These are phyloP conservation scores for Trichoderma afroharzianum DNA, from an alignment of 2,329 filamentous ascomycete species.

Conservation along the genomic window DNA sequence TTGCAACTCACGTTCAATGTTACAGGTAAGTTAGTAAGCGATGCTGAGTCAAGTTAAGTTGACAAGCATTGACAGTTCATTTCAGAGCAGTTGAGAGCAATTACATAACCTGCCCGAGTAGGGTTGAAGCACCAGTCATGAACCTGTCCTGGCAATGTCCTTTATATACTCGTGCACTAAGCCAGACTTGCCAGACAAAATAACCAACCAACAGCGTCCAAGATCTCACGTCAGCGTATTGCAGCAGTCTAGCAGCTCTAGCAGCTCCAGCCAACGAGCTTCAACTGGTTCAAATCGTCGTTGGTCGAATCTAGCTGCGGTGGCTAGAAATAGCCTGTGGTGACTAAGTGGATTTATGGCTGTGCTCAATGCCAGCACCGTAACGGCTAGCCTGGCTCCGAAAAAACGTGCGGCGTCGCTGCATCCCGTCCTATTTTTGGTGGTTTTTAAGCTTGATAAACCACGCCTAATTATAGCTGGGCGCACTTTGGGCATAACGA, in stretches of 20 bases:
- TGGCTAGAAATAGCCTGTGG: background rate
- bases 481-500: background rate
- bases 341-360: background rate
- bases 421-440: slow-evolving; percentile 12
- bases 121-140: background rate
- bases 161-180: background rate
- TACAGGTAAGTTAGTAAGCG: background rate
- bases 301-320: background rate
- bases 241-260: background rate
- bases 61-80: background rate
- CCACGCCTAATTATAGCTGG: background rate
- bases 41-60: background rate
- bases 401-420: background rate
- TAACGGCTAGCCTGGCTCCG: background rate
- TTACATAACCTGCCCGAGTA: background rate
- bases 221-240: background rate
- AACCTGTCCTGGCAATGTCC: background rate
- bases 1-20: background rate
- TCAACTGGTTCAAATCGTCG: background rate
- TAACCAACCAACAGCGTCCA: background rate
- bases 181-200: background rate
- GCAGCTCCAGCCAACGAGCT: background rate
- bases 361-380: background rate
- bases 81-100: background rate
- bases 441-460: background rate